phyloP scores from a whole-genome alignment of 257 asterid genomes.

The Primulina eburnea region DNA sequence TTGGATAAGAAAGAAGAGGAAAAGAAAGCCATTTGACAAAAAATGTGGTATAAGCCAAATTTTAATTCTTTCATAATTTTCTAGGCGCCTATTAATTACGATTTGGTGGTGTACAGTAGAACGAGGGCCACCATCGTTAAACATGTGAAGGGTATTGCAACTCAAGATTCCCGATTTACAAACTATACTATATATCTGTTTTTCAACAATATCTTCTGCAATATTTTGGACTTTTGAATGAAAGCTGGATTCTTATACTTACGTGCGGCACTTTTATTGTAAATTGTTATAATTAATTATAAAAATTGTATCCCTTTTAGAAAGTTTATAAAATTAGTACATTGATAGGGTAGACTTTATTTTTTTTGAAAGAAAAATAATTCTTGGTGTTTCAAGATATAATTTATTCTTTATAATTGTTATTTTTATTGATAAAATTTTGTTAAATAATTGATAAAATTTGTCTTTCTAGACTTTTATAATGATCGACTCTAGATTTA shows the following conservation, averaged over 20 bases:
- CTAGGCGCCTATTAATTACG: neutral
- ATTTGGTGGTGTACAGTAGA: neutral
- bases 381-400: no score
- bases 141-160: neutral
- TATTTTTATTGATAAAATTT: no score
- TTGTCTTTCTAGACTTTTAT: no score
- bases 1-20: neutral
- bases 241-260: neutral
- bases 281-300: neutral
- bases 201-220: neutral
- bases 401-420: no score
- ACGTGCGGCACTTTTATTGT: neutral
- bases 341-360: neutral
- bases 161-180: neutral
- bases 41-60: neutral
- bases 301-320: neutral
- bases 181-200: neutral
- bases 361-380: no score
- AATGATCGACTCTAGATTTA: no score
- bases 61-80: no score
- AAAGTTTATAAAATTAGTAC: no score
- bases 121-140: neutral
- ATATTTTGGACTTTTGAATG: neutral
- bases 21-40: neutral
- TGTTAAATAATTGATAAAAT: no score